Evolutionary conservation across 2,329 filamentous ascomycete species (phyloP), one percentile per base, ranked within the genome.

Genomic region (Neocucurbitaria cava): DNA sequence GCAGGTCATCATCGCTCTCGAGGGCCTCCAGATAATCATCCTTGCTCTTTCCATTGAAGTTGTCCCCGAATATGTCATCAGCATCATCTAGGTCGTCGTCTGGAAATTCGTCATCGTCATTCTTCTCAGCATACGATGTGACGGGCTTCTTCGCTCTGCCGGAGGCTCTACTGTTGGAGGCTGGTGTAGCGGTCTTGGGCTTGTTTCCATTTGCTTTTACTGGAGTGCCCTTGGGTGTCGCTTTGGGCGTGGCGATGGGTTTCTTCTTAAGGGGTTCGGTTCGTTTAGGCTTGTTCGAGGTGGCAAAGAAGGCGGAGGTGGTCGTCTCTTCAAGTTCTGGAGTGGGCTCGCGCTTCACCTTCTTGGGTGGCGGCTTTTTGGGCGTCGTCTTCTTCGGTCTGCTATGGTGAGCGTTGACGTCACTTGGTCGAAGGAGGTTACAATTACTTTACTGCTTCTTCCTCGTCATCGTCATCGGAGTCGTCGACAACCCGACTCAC

Each of bases 51-150:
- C 83, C 84, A 70, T 87, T 89, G 30, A 83, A 84, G 60, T 91
- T 87, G 3, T 89, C 88, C 13, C 88, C 89, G 74, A 93, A 93
- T 18, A 96, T 92, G 65, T 96, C 93, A 61, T 92, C 89, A n/a
- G 85, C 89, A 3, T 77, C 82, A 40, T 85, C 88, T 40, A 76
- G 70, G 43, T 79, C 77, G 45, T 78, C 70, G 39, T 79, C 73
- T 5, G 71, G 65, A 59, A 74, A 75, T 23, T 74, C 69, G 17
- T 91, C 86, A 6, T 84, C 82, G 30, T 87, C 88, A 48, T 90
- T 89, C 18, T 91, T 85, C 61, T 89, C 60, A 59, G 68, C 57
- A 52, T 74, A 71, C 70, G 73, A 63, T 40, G 75, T 78, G 52
- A 77, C 74, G 9, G 66, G 71, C 56, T 79, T 78, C 71, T 80